Evolutionary conservation across 2,329 filamentous ascomycete species (phyloP), one percentile per base, ranked within the genome.

Genomic region (Fusarium phyllophilum): DNA sequence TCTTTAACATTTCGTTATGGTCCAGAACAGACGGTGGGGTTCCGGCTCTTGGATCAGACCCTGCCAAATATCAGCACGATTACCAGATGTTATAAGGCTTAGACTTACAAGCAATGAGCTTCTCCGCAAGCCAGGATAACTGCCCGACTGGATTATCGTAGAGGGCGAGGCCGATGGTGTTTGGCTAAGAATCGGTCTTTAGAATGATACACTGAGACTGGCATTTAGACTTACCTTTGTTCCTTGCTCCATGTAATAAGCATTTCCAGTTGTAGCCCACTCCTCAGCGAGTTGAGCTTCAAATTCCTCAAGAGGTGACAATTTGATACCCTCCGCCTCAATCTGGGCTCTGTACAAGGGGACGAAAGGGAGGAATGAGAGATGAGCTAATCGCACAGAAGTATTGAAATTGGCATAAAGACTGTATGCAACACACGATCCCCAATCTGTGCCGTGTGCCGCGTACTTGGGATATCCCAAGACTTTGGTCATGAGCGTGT

Each of bases 41-140:
- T 29, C 45, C 45, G 18, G 45, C 45, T 22, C 17, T 26, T 29
- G 45, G 45, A 31, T 48, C 45, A 14, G 45, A 31, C 45, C 45
- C 26, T 48, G 5, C 13, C 2, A 14, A 26, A 10, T 15, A 29
- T 31, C 26, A 48, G 45, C 18, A 4, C 41, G 10, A 4, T 20
- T 15, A 20, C 24, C 0, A 7, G 26, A 29, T 10, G 4, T 4
- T 7, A 1, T 11, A 20, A 14, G 5, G 4, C 0, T 10, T 29
- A 31, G 26, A 31, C 45, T 31, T 29, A 48, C 45, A 48, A 9
- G 6, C 17, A 29, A 48, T 48, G 20, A 48, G 13, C 18, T 48
- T 48, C 45, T 29, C 26, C 5, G 18, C 45, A 20, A 48, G 29
- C 24, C 24, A 48, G 13, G 45, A 31, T 22, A 48, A 31, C 17